A percentile compares a stretch with the other conserved stretches of the same genome.
Conservation (phyloP, 148 eudicot species). For the Drosera capensis region DNA sequence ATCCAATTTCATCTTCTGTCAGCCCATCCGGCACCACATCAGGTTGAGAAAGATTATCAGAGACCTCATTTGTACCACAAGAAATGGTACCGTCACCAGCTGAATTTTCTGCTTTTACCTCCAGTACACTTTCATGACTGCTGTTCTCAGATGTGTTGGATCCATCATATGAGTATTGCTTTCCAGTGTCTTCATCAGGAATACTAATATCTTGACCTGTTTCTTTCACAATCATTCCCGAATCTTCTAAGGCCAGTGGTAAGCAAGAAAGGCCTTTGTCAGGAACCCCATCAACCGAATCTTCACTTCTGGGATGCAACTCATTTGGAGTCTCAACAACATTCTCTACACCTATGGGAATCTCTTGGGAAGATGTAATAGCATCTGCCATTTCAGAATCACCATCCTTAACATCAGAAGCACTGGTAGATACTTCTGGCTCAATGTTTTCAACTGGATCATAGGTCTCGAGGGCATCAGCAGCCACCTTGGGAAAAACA, state of each 20-base stretch:
- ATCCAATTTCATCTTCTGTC: slow-evolving; percentile 37
- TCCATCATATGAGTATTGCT: slow-evolving; percentile 2
- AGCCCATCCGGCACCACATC: slow-evolving; percentile 35
- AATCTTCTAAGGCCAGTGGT: slow-evolving; percentile 3
- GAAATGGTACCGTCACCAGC: slow-evolving; percentile 8
- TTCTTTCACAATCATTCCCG: slow-evolving; percentile 7
- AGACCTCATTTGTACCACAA: slow-evolving; percentile 15
- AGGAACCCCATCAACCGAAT: slow-evolving; percentile 8
- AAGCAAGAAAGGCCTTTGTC: slow-evolving; percentile 7
- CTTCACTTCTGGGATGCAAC: slow-evolving; percentile 6
- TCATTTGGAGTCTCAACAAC: slow-evolving; percentile 3
- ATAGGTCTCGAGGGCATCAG: too few relatives aligned
- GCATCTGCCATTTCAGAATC: too few relatives aligned
- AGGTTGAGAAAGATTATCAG: slow-evolving; percentile 33
- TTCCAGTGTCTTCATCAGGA: slow-evolving; percentile 4
- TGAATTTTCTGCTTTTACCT: slow-evolving; percentile 8
- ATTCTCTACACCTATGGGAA: slow-evolving; percentile 6
- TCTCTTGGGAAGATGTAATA: slow-evolving; percentile 11
- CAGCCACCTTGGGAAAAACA: background rate
- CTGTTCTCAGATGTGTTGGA: slow-evolving; percentile 5
- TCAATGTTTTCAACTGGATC: too few relatives aligned
- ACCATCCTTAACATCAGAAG: too few relatives aligned
- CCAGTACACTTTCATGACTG: slow-evolving; percentile 2
- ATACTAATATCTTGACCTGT: slow-evolving; percentile 9
- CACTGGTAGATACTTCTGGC: too few relatives aligned